These are phyloP conservation scores for Chimonanthus praecox DNA, from an alignment of 164 flowering plant species.

Conservation along the genomic window DNA sequence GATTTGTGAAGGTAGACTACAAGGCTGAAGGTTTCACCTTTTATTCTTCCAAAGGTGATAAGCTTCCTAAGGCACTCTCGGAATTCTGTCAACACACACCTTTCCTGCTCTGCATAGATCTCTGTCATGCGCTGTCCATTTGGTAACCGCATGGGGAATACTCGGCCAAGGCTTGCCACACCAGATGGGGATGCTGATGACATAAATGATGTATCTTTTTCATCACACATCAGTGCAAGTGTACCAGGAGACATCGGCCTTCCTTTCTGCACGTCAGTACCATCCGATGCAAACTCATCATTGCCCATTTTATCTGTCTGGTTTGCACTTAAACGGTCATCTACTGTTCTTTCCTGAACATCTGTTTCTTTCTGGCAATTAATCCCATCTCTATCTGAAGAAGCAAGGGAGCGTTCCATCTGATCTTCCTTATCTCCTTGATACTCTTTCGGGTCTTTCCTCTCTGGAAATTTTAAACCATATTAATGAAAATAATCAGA, in stretches of 20 bases:
- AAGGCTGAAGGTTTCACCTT: conserved; percentile 40
- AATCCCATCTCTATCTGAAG: conserved; percentile 35
- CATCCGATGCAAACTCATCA: conserved; percentile 50
- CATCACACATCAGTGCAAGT: conserved; percentile 93
- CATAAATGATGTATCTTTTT: conserved; percentile 75
- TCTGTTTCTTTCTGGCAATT: conserved; percentile 38
- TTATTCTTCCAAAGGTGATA: conserved; percentile 66
- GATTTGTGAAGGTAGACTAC: conserved; percentile 1
- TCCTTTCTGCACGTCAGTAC: conserved; percentile 45
- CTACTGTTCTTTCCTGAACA: conserved; percentile 29
- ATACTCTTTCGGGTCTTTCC: conserved; percentile 29
- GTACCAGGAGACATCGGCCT: conserved; percentile 95
- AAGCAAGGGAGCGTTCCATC: conserved; percentile 35
- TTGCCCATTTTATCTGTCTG: conserved; percentile 40
- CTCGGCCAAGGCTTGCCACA: conserved; percentile 23
- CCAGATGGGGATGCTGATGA: conserved; percentile 59
- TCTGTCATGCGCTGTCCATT: conserved; percentile 49
- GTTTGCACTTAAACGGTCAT: conserved; percentile 38
- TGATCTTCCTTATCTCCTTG: conserved; percentile 28
- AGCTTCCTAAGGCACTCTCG: conserved; percentile 73
- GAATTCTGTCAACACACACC: conserved; percentile 56
- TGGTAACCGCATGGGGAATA: conserved; percentile 33
- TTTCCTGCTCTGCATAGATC: conserved; percentile 74
- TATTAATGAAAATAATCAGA: too few species aligned
- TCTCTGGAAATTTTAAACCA: conserved; percentile 30